Percentiles rank a stretch among this genome's conserved stretches.
Evolutionary conservation across 805 yeast species (phyloP).

Genomic region (Teunomyces pallodes): DNA sequence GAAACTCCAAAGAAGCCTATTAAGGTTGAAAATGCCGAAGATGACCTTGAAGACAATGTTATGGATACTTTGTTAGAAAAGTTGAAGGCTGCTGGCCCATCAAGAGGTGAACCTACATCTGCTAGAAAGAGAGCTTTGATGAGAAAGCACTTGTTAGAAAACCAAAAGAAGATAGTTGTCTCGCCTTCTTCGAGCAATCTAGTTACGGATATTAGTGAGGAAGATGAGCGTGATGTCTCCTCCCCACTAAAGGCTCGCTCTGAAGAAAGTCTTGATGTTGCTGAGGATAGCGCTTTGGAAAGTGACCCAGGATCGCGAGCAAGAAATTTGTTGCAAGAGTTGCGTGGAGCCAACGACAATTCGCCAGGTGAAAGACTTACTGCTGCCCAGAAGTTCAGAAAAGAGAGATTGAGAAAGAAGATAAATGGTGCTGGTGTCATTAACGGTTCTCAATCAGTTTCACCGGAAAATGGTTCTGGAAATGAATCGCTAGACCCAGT

Average conservation of each 20-base stretch:
- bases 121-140: constrained; percentile 81
- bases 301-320: constrained; percentile 60
- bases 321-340: constrained; percentile 57
- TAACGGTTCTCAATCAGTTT: constrained; percentile 4
- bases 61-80: constrained; percentile 88
- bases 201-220: constrained; percentile 1
- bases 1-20: constrained; percentile 42
- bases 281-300: constrained; percentile 3
- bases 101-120: constrained; percentile 70
- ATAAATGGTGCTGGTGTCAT: constrained; percentile 6
- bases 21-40: constrained; percentile 23
- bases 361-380: constrained; percentile 28
- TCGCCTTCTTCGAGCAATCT: constrained; percentile 6
- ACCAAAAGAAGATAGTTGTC: constrained; percentile 9
- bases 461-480: constrained; percentile 1
- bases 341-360: constrained; percentile 38
- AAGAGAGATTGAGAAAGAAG: constrained; percentile 33
- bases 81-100: constrained; percentile 80
- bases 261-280: neutral
- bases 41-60: constrained; percentile 48
- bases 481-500: neutral
- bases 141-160: constrained; percentile 51
- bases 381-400: constrained; percentile 44
- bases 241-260: constrained; percentile 9
- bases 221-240: constrained; percentile 15